Evolutionary conservation across 2,329 filamentous ascomycete genomes (phyloP), one percentile per base, ranked within the genome.

Genomic region (Botryotinia calthae): DNA sequence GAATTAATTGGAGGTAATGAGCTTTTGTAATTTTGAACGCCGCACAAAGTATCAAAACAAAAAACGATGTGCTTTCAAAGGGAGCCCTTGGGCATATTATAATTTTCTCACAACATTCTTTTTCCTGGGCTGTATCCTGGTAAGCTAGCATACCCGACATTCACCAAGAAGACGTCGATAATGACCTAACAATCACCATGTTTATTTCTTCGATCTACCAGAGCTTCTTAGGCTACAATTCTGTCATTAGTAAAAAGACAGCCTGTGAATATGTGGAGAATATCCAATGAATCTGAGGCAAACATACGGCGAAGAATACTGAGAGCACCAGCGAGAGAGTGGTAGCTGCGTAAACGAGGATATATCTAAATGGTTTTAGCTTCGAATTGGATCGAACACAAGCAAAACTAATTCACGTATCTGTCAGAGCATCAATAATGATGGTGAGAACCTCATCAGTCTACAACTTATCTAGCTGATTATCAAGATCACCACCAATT

Each of bases 321-420:
- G 54, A 58, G 54, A 58, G 54, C 18, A 31, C n/a, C 16, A 58
- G 28, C 6, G 54, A 58, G 28, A 58, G 54, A 10, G 54, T 25
- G 8, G 44, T 34, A 7, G 66, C 66, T 56, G 66, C 66, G n/a
- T 51, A 51, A 31, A 69, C 31, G 54, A 69, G 48, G 25, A 69
- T 69, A 28, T 69, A 69, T 18, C 66, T 58, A 69, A 37, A 69
- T n/a, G 10, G 16, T 3, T n/a, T 54, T 68, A 34, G 9, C 18
- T 7, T 34, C 34, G 22, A 48, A 68, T n/a, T 22, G 20, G 22
- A 56, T 42, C 3, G 12, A 20, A 28, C 28, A 58, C 14, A 10
- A 20, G 28, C 16, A 31, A 58, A 2, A 20, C 28, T 58, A 68
- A 68, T 48, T n/a, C 48, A 68, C 65, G 48, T 48, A 28, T 68